Percentiles rank a stretch among this genome's conserved stretches.
phyloP scores from a whole-genome alignment of 2,329 filamentous ascomycete genomes.

The Sphaerulina vaccinii region DNA sequence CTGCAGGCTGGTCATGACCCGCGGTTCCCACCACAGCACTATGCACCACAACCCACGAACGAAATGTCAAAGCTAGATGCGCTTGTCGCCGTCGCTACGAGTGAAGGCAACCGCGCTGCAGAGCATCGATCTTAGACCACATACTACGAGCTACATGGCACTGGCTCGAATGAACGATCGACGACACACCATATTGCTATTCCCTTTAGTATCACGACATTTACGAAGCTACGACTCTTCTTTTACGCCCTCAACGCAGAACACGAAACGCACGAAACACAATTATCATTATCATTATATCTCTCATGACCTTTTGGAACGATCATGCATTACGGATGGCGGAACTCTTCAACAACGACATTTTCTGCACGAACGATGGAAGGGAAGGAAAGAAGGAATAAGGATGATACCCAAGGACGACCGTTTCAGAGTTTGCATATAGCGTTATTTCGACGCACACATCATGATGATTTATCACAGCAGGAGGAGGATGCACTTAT shows the following conservation, averaged over 20 bases:
- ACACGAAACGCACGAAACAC: constrained; percentile 9
- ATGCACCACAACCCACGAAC: constrained; percentile 35
- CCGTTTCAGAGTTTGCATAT: background rate
- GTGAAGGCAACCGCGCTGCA: constrained; percentile 47
- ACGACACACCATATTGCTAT: background rate
- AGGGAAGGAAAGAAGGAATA: constrained; percentile 1
- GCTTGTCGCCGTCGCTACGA: constrained; percentile 64
- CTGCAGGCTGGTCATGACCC: constrained; percentile 38
- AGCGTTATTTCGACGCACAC: no score
- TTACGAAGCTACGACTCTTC: constrained; percentile 12
- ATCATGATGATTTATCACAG: no score
- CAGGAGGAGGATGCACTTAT: no score
- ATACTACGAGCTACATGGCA: background rate
- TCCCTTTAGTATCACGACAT: constrained; percentile 8
- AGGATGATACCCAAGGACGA: background rate
- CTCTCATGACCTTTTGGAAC: background rate
- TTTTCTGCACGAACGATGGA: background rate
- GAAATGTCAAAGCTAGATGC: constrained; percentile 60
- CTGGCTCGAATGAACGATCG: background rate
- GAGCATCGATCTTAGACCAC: constrained; percentile 26
- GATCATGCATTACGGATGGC: constrained; percentile 4
- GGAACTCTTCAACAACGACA: constrained; percentile 1
- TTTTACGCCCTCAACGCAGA: constrained; percentile 4
- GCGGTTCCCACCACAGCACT: constrained; percentile 29
- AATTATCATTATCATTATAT: background rate